phyloP scores from a whole-genome alignment of 2,329 filamentous ascomycete species.

The Phialophora tarda region DNA sequence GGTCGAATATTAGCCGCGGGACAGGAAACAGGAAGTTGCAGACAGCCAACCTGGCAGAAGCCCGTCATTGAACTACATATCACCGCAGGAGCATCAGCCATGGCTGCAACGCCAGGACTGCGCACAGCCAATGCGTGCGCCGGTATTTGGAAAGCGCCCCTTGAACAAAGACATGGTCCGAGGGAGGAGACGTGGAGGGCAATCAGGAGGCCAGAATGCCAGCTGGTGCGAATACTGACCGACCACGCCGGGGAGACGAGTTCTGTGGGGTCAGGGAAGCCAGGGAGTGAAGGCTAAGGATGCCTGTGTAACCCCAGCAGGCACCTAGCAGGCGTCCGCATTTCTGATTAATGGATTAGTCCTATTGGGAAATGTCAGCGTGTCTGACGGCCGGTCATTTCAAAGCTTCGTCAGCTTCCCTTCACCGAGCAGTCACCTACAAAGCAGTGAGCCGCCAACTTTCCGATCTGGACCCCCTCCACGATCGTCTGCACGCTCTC shows the following conservation, averaged over 20 bases:
- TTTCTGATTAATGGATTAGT: neutral
- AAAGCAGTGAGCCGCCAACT: neutral
- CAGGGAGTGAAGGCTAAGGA: too few species aligned
- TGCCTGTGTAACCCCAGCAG: neutral
- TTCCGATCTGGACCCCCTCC: too few species aligned
- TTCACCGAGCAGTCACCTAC: too few species aligned
- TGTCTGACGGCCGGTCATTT: neutral
- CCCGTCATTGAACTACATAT: neutral
- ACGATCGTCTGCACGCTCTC: neutral
- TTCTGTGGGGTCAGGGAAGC: neutral
- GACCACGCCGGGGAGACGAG: neutral
- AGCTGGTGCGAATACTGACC: neutral
- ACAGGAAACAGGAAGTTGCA: neutral
- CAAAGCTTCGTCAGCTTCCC: neutral
- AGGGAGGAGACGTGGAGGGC: neutral
- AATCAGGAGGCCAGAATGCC: neutral
- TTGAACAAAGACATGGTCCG: neutral
- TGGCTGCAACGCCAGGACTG: neutral
- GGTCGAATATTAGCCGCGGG: neutral
- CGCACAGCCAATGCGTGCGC: neutral
- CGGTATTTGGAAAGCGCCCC: neutral
- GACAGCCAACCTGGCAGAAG: neutral
- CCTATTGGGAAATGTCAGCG: neutral
- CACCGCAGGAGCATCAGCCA: neutral
- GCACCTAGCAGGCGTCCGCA: neutral